phyloP scores from a whole-genome alignment of 345 rosid species.

The Cochlearia excelsa region DNA sequence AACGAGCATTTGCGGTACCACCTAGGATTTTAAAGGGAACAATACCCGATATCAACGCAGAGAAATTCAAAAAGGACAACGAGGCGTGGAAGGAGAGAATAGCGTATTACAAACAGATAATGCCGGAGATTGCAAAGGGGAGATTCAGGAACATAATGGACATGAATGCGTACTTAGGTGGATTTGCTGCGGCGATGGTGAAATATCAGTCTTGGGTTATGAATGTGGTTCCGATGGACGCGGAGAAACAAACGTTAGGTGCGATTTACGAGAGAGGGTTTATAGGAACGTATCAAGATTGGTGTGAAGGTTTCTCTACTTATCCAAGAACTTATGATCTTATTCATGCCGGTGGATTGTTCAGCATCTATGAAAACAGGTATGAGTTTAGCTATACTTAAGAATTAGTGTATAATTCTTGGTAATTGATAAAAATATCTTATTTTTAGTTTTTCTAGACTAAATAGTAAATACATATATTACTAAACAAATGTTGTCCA shows the following conservation, averaged over 20 bases:
- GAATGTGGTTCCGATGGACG: conserved; percentile 79
- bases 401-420: no score
- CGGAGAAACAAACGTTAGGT: conserved; percentile 74
- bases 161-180: conserved; percentile 93
- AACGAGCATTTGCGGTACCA: conserved; percentile 70
- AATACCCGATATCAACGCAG: conserved; percentile 57
- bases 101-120: conserved; percentile 54
- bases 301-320: conserved; percentile 97
- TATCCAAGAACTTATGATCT: conserved; percentile 98
- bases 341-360: conserved; percentile 74
- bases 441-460: no score
- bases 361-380: conserved; percentile 86
- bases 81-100: conserved; percentile 73
- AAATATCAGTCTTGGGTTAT: conserved; percentile 89
- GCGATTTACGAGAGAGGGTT: conserved; percentile 75
- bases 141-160: conserved; percentile 87
- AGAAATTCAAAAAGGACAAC: conserved; percentile 61
- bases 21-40: conserved; percentile 74
- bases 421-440: no score
- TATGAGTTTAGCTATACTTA: conserved; percentile 17
- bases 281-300: conserved; percentile 83
- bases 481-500: no score
- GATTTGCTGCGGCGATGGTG: conserved; percentile 70
- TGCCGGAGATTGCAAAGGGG: conserved; percentile 53
- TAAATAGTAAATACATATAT: no score